Base-by-base conservation (phyloP, 371 early-diverging fungal genomes). In the Smittium culicis region DNA sequence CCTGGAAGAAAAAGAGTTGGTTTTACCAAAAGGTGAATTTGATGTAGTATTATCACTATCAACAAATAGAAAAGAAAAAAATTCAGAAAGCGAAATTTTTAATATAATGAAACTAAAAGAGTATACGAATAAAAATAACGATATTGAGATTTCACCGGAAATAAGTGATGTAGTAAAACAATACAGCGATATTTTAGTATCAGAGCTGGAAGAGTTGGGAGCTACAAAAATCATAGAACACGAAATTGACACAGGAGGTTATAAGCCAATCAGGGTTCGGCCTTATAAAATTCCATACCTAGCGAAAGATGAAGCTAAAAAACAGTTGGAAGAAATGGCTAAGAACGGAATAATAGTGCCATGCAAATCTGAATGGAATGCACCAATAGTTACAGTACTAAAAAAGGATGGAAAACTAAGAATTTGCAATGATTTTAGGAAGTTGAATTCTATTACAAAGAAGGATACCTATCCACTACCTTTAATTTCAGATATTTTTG, bases 381-480 rank as follows among this genome's bases (percentile, higher is more conserved):
- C 30, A 2, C 70, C 70, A 1, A 62, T 70, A 57, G 34, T 70
- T 27, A 69, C 70, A 54, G 59, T 35, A 30, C 34, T 27, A 32
- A 71, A 70, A 25, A 71, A 71, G 58, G 68, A 71, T 54, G 71
- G 67, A 2, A n/a, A 3, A 3, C 34, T 45, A 5, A 31, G 73
- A 20, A 33, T 75, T 11, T 68, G 68, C 33, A 58, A 68, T 2
- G 71, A 75, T 33, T 75, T 72, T 58, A 67, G 69, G 3, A 56
- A 54, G 24, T 65, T 75, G 25, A 66, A 66, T 66, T 5, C n/a
- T 14, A 45, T 59, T 2, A 66, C 66, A 45, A 59, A 25, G 75
- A 76, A 34, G 27, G 55, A 62, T 31, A 27, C 58, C 30, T 65
- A 24, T 33, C 61, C 29, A 29, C 31, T 35, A 66, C 76, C 73